Evolutionary conservation across 2,329 filamentous ascomycete genomes (phyloP).

Genomic region (Bertia moriformis): DNA sequence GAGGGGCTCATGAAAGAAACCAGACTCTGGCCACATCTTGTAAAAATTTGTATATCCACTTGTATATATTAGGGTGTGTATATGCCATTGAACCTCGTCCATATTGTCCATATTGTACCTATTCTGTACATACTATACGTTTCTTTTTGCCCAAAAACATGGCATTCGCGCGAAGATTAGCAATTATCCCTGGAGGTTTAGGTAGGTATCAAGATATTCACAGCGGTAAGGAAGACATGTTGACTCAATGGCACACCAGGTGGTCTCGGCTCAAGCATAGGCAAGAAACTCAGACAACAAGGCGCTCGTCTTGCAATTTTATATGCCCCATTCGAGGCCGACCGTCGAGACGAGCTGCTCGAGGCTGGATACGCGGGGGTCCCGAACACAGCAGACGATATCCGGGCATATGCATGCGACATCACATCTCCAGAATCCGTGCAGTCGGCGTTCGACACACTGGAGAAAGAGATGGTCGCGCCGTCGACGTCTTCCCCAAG

Average conservation of each 20-base stretch:
- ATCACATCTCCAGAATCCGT: conserved; percentile 14
- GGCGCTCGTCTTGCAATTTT: conserved; percentile 26
- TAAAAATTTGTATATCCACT: too few relatives aligned
- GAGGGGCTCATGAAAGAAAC: too few relatives aligned
- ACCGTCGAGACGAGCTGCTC: conserved; percentile 18
- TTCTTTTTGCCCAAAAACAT: too few relatives aligned
- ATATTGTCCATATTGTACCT: too few relatives aligned
- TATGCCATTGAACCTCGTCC: too few relatives aligned
- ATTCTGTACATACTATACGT: too few relatives aligned
- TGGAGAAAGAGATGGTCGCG: conserved; percentile 6
- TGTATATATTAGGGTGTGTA: too few relatives aligned
- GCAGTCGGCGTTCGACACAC: conserved; percentile 9
- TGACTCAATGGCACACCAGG: conserved; percentile 10
- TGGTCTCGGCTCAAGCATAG: conserved; percentile 26
- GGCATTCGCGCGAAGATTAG: conserved; percentile 21
- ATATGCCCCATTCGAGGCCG: conserved; percentile 28
- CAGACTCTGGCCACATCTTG: too few relatives aligned
- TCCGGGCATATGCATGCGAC: conserved; percentile 16
- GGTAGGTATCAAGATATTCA: conserved; percentile 7
- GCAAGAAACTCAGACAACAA: conserved; percentile 20
- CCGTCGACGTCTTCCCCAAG: conserved; percentile 7
- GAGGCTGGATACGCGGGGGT: conserved; percentile 15
- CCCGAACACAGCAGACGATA: conserved; percentile 7
- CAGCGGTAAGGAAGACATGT: not conserved
- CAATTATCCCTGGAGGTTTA: conserved; percentile 24